These are phyloP conservation scores for Diplodia corticola DNA, from an alignment of 2,329 filamentous ascomycete genomes.

Conservation along the genomic window DNA sequence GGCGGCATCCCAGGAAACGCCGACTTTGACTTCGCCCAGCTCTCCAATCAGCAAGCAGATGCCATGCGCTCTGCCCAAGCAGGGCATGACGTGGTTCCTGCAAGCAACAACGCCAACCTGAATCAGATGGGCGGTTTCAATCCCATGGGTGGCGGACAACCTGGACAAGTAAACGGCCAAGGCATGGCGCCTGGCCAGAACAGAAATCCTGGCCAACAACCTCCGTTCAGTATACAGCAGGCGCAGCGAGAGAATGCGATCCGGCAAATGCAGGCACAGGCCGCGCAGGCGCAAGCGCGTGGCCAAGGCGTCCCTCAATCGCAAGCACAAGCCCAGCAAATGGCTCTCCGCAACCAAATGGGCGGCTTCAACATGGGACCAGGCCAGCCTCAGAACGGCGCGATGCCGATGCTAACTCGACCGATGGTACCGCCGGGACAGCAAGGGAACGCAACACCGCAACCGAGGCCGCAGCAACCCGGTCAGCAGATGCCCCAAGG, in stretches of 20 bases:
- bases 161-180: conserved; percentile 10
- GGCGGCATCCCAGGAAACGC: conserved; percentile 36
- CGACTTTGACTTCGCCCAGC: conserved; percentile 54
- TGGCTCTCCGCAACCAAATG: conserved; percentile 48
- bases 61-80: conserved; percentile 62
- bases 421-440: conserved; percentile 51
- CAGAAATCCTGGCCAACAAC: conserved; percentile 14
- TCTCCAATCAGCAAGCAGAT: conserved; percentile 60
- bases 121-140: conserved; percentile 29
- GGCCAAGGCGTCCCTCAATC: conserved; percentile 26
- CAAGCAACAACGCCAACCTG: conserved; percentile 56
- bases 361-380: conserved; percentile 47
- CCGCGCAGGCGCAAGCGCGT: conserved; percentile 44
- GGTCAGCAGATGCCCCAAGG: conserved; percentile 38
- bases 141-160: conserved; percentile 28
- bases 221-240: conserved; percentile 29
- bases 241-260: conserved; percentile 43
- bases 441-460: conserved; percentile 36
- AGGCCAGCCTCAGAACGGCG: conserved; percentile 42
- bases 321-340: conserved; percentile 30
- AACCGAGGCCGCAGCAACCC: conserved; percentile 38
- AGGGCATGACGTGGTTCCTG: conserved; percentile 64
- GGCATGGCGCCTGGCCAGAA: conserved; percentile 14
- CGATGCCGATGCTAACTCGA: conserved; percentile 52
- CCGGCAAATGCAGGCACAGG: conserved; percentile 42